phyloP scores from a whole-genome alignment of 2,329 filamentous ascomycete species.

The Dactylellina cionopaga region DNA sequence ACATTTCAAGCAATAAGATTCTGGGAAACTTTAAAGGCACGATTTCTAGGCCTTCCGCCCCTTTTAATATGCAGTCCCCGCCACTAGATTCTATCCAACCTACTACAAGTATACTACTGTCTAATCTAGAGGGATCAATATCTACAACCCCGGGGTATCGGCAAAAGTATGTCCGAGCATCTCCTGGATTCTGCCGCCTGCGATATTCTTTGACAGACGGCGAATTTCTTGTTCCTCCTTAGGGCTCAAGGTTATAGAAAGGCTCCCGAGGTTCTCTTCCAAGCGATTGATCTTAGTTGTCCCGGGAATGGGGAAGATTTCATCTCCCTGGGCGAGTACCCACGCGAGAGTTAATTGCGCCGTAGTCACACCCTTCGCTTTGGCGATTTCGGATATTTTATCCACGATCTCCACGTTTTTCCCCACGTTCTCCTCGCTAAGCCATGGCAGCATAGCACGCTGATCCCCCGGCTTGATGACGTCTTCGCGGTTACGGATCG shows the following conservation, averaged over 20 bases:
- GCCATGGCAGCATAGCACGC: slow-evolving; percentile 64
- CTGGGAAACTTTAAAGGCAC: no score
- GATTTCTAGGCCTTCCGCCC: no score
- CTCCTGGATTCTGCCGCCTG: not conserved
- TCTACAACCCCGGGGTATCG: not conserved
- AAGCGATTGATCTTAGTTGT: slow-evolving; percentile 65
- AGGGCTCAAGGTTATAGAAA: not conserved
- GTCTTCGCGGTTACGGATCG: slow-evolving; percentile 63
- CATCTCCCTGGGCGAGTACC: slow-evolving; percentile 69
- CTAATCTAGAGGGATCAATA: no score
- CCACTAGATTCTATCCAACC: no score
- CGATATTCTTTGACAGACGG: not conserved
- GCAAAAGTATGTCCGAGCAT: not conserved
- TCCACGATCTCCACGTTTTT: slow-evolving; percentile 69
- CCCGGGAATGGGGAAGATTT: slow-evolving; percentile 69
- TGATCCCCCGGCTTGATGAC: slow-evolving; percentile 64
- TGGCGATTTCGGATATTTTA: slow-evolving; percentile 64
- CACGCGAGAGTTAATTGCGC: slow-evolving; percentile 72
- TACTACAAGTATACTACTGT: no score
- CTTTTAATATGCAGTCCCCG: no score
- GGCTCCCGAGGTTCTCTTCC: slow-evolving; percentile 55
- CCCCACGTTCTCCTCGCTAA: slow-evolving; percentile 65
- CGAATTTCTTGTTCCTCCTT: not conserved
- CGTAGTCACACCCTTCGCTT: slow-evolving; percentile 67
- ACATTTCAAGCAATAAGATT: no score